These are phyloP conservation scores for Chamaecyparis obtusa DNA, from an alignment of 75 land plant species.

Conservation along the genomic window DNA sequence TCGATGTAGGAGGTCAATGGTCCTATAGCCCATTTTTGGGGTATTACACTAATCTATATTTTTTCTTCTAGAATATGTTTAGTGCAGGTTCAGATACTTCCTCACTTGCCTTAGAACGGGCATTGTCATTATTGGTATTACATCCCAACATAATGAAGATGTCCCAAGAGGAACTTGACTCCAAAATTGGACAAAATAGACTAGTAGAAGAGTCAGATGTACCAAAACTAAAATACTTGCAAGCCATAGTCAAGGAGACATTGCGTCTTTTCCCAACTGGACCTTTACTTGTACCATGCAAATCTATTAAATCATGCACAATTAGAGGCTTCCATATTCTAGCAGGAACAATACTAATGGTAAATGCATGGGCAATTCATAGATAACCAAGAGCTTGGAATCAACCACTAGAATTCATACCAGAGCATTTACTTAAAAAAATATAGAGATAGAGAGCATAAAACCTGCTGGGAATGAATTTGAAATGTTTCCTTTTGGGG, in stretches of 20 bases:
- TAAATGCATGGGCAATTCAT: constrained; percentile 62
- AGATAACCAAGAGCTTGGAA: constrained; percentile 60
- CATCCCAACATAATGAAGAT: constrained; percentile 38
- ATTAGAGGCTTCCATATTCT: constrained; percentile 58
- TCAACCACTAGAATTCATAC: constrained; percentile 54
- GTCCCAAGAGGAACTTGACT: constrained; percentile 29
- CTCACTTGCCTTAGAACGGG: constrained; percentile 68
- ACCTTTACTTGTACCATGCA: constrained; percentile 58
- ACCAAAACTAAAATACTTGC: constrained; percentile 35
- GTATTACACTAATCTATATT: not conserved
- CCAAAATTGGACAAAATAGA: not conserved
- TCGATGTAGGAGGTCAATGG: no score
- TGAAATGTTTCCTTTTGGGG: constrained; percentile 67
- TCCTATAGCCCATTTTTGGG: no score
- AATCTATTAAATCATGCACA: constrained; percentile 39
- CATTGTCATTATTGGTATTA: constrained; percentile 50
- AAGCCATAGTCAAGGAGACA: constrained; percentile 65
- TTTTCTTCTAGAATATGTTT: constrained; percentile 41
- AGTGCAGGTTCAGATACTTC: constrained; percentile 59
- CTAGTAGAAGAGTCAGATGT: constrained; percentile 3
- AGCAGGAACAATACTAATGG: constrained; percentile 36
- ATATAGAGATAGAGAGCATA: constrained; percentile 27
- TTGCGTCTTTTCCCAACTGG: constrained; percentile 69
- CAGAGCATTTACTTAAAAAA: constrained; percentile 34
- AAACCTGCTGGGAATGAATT: constrained; percentile 48